Base-by-base conservation (phyloP, 306 rosid species). In the Biancaea sappan region DNA sequence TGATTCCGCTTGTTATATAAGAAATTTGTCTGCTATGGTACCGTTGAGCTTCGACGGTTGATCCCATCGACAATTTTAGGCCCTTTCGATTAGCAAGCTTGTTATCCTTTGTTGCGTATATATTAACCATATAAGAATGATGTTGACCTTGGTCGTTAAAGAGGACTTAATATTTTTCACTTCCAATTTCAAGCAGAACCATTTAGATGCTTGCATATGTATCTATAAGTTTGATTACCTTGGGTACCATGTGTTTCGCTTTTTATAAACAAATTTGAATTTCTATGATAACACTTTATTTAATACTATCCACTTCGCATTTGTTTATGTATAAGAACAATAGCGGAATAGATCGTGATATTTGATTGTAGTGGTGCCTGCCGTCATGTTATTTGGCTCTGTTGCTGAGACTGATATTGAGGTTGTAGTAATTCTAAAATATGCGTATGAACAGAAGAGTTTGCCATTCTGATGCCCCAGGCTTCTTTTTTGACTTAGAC, bases 301-400 rank as follows among this genome's bases (percentile, higher is more conserved):
- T 62, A 19, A 18, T 21, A 5, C 48, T 35, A 34, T 60, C 32
- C 31, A 14, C 48, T 38, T 19, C 50, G 48, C 46, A 35, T 37
- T 6, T 19, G 47, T 11, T 62, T 11, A 22, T 38, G 15, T 38
- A 11, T 12, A 22, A 40, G 6, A 21, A 25, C 21, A 21, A 40
- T 26, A 64, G 52, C 6, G 35, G 51, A 40, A 40, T 14, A 37
- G 25, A 11, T 63, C 32, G 21, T 5, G 50, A 63, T 37, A 15
- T 43, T 5, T 63, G 31, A 22, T 41, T 66, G 41, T 43, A 41
- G 53, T 65, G 38, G 37, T 25, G 71, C 71, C 37, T 66, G 16
- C 56, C 1, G 37, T 26, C 40, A 44, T 24, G 12, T 7, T 66
- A 44, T 43, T 24, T 66, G 24, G 53, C 72, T 64, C 32, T 64